phyloP scores from a whole-genome alignment of 75 land plant species.

The Chamaecyparis obtusa region DNA sequence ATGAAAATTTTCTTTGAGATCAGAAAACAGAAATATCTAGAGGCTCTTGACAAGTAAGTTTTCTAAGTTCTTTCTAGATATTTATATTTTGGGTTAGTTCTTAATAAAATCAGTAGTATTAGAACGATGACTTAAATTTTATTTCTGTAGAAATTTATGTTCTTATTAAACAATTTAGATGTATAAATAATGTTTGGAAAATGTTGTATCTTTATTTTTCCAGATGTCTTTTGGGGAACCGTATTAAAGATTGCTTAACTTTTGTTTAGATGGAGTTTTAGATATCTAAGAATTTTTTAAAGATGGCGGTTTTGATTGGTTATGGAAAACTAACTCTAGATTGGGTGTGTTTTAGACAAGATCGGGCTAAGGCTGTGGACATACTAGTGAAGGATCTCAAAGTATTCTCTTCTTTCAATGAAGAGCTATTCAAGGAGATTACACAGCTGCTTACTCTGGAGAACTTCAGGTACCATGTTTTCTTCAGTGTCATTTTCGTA shows the following conservation, averaged over 20 bases:
- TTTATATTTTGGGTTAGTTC: not conserved
- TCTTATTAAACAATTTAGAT: too few relatives aligned
- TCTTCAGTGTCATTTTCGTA: not conserved
- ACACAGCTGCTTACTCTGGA: conserved; percentile 70
- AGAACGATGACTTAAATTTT: not conserved
- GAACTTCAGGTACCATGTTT: conserved; percentile 50
- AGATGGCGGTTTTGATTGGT: not conserved
- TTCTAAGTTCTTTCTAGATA: not conserved
- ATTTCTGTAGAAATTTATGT: not conserved
- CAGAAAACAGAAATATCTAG: conserved; percentile 91
- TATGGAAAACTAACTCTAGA: not conserved
- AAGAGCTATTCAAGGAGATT: conserved; percentile 72
- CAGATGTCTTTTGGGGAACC: too few relatives aligned
- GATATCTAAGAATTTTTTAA: not conserved
- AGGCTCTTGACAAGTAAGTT: conserved; percentile 84
- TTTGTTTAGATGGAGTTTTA: not conserved
- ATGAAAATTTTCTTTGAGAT: conserved; percentile 98
- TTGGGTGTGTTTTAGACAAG: conserved; percentile 37
- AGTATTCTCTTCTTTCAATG: conserved; percentile 64
- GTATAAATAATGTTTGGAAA: not conserved
- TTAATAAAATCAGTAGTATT: not conserved
- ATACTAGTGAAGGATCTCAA: conserved; percentile 64
- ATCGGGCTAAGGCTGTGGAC: conserved; percentile 60
- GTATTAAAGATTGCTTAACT: not conserved
- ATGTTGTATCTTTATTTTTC: too few relatives aligned